Percentiles rank a stretch among this genome's conserved stretches.
Evolutionary conservation across 1,284 basidiomycete species (phyloP).

Genomic region (Apiotrichum siamense): DNA sequence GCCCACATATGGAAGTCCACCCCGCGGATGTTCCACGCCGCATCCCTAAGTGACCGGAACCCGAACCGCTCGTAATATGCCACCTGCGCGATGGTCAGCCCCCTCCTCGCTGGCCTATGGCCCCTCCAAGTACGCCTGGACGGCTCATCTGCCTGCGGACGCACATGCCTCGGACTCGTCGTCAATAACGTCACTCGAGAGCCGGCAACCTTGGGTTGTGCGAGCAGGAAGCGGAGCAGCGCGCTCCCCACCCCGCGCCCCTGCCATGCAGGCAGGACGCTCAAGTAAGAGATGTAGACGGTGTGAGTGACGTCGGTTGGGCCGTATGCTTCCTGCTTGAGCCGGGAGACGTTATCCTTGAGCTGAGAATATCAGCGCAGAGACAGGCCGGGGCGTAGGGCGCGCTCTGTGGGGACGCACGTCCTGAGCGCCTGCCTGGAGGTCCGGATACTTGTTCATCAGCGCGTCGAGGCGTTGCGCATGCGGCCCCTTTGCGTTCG

Average conservation of each 20-base stretch:
- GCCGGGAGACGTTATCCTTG: neutral
- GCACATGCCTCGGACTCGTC: neutral
- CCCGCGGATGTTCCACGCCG: neutral
- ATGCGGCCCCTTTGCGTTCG: slow-evolving; percentile 9
- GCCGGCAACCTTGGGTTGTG: neutral
- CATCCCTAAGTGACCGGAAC: neutral
- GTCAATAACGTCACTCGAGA: neutral
- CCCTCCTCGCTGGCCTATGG: too few species aligned
- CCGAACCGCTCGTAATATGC: neutral
- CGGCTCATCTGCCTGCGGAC: neutral
- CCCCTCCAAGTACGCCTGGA: too few species aligned
- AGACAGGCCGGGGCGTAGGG: too few species aligned
- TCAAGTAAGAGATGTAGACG: slow-evolving; percentile 13
- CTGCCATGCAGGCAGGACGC: neutral
- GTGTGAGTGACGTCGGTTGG: slow-evolving; percentile 6
- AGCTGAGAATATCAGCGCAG: too few species aligned
- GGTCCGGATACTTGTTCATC: neutral
- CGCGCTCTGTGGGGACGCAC: neutral
- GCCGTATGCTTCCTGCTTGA: slow-evolving; percentile 9
- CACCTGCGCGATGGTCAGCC: neutral
- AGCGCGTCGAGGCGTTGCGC: neutral
- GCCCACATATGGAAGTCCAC: neutral
- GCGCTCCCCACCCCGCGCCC: slow-evolving; percentile 5
- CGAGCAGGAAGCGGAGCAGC: neutral
- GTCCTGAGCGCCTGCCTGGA: neutral